Evolutionary conservation across 495 filamentous ascomycete species (phyloP), one percentile per base, ranked within the genome.

Genomic region (Penicillium robsamsonii): DNA sequence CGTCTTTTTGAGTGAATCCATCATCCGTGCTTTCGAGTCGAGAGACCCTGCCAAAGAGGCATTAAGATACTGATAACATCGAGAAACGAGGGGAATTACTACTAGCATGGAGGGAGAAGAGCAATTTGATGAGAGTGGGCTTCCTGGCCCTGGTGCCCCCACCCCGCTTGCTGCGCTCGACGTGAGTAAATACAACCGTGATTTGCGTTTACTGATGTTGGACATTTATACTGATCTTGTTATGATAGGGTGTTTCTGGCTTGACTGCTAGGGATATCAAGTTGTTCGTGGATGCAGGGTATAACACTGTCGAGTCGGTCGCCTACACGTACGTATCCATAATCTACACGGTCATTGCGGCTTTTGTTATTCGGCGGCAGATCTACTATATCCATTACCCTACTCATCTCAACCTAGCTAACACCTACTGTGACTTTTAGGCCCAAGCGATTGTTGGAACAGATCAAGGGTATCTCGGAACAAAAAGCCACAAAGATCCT

Each of bases 381-480:
- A n/a, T 15, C 5, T 46, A 37, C 35, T 27, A 27, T 17, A 43
- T n/a, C 7, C 17, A 15, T 7, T 33, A n/a, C n/a, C 4, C 0
- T 41, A 1, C 12, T 7, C 27, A 11, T 25, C 7, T 18, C 12
- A 9, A 12, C 18, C 7, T 56, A 20, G 38, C 60, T 66, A 31
- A 58, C 33, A 46, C 35, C 20, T 31, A 6, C 11, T 10, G 2
- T 46, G 15, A 27, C 10, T 0, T 46, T 15, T 46, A 89, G 86
- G 44, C 93, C 95, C 7, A 85, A 86, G 60, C 84, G 92, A 64
- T 70, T 88, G 30, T 73, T 98, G 11, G 92, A 97, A 63, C 90
- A 93, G 61, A 92, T 98, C 67, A 97, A 97, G 71, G 93, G 93
- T 55, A 96, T 98, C 38, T 97, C 94, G 12, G 92, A 96, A 71